Conservation (phyloP, 257 asterid genomes). For the Solanum paucissectum region DNA sequence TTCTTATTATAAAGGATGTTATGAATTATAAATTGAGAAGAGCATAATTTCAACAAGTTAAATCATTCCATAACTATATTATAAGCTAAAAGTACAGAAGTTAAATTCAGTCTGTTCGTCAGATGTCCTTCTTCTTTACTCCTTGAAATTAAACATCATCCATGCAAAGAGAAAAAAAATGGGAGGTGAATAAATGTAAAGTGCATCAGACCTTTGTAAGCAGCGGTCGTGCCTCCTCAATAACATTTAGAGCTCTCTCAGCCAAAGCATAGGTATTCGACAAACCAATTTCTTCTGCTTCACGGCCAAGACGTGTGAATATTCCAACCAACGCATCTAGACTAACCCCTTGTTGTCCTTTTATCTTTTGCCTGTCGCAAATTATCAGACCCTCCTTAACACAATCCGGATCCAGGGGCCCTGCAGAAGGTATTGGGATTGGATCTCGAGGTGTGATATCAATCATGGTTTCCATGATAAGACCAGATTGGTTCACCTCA, state of each 20-base stretch:
- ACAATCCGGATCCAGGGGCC: constrained; percentile 79
- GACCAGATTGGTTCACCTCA: constrained; percentile 98
- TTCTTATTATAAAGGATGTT: not conserved
- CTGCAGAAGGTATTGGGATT: constrained; percentile 64
- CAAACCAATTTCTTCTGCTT: constrained; percentile 78
- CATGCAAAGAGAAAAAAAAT: not conserved
- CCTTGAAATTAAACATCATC: not conserved
- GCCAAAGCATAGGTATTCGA: constrained; percentile 63
- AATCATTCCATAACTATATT: not conserved
- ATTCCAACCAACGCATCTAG: constrained; percentile 94
- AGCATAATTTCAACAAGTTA: not conserved
- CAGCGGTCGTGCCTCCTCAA: constrained; percentile 83
- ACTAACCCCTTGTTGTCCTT: constrained; percentile 90
- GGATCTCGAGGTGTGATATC: constrained; percentile 90
- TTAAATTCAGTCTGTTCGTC: not conserved
- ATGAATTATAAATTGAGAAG: not conserved
- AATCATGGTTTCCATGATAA: constrained; percentile 95
- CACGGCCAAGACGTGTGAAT: constrained; percentile 94
- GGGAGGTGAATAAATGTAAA: not conserved
- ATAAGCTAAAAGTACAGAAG: not conserved
- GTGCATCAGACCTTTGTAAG: constrained; percentile 68
- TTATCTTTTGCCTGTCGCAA: constrained; percentile 81
- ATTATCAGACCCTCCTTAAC: constrained; percentile 75
- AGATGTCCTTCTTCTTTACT: not conserved
- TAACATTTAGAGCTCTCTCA: constrained; percentile 57